Evolutionary conservation across 83 land plant species (phyloP).

Genomic region (Picea mariana): DNA sequence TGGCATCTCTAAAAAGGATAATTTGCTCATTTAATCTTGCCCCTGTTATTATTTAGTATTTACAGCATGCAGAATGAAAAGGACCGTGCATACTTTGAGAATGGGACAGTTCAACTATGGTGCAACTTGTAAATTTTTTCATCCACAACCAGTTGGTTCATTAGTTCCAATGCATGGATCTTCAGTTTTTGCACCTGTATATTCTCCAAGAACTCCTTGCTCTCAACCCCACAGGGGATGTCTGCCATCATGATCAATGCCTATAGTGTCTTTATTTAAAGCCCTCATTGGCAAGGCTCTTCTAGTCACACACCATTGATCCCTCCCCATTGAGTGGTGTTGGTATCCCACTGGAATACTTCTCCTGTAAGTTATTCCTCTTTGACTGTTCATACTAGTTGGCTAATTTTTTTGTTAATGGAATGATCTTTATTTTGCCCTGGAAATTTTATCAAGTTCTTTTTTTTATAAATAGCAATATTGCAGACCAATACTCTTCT

Average conservation of each 20-base stretch:
- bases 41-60: slow-evolving; percentile 11
- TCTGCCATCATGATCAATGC: slow-evolving; percentile 69
- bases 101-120: slow-evolving; percentile 75
- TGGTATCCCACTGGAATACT: slow-evolving; percentile 21
- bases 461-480: neutral
- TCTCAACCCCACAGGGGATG: too few species aligned
- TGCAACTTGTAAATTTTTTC: slow-evolving; percentile 53
- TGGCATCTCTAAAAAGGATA: neutral
- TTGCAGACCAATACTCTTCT: neutral
- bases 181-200: too few species aligned
- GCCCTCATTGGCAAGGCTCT: too few species aligned
- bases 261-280: slow-evolving; percentile 63
- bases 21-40: neutral
- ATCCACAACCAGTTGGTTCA: slow-evolving; percentile 78
- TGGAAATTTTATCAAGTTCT: neutral
- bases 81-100: slow-evolving; percentile 87
- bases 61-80: slow-evolving; percentile 61
- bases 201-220: too few species aligned
- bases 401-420: too few species aligned
- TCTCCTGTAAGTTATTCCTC: too few species aligned
- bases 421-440: neutral
- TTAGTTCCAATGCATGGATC: slow-evolving; percentile 60
- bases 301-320: too few species aligned
- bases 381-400: slow-evolving; percentile 15
- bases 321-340: slow-evolving; percentile 65